Percentiles rank a stretch among this genome's conserved stretches.
Conservation (phyloP, 2,329 filamentous ascomycete species). For the Diplocarpon mali region DNA sequence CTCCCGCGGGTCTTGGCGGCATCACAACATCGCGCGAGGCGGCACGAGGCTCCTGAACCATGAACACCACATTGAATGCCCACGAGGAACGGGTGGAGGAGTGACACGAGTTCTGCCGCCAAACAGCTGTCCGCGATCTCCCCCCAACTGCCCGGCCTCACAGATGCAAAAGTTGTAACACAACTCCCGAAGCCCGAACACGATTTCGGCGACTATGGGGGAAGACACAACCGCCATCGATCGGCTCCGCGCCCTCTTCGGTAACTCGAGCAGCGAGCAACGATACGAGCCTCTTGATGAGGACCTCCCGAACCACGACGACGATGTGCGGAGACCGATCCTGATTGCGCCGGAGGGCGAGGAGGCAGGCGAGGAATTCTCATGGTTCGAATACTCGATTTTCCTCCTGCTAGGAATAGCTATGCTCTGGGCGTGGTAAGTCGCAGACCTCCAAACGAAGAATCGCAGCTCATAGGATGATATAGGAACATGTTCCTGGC, state of each 20-base stretch:
- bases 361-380: slow-evolving; percentile 45
- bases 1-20: too few relatives aligned
- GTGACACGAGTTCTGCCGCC: neutral
- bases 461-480: slow-evolving; percentile 3
- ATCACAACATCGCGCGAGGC: too few relatives aligned
- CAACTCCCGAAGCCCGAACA: neutral
- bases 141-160: neutral
- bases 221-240: slow-evolving; percentile 13
- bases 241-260: slow-evolving; percentile 19
- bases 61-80: too few relatives aligned
- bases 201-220: slow-evolving; percentile 1
- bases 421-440: slow-evolving; percentile 96
- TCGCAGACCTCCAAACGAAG: slow-evolving; percentile 11
- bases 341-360: slow-evolving; percentile 10
- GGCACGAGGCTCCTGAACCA: too few relatives aligned
- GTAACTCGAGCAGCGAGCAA: slow-evolving; percentile 13
- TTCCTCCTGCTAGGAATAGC: slow-evolving; percentile 79
- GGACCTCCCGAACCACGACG: slow-evolving; percentile 11
- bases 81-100: neutral
- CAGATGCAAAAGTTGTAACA: slow-evolving; percentile 8
- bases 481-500: slow-evolving; percentile 97
- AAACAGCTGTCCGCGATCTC: neutral
- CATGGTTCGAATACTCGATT: slow-evolving; percentile 75
- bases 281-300: slow-evolving; percentile 21
- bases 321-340: slow-evolving; percentile 13